Evolutionary conservation across 495 filamentous ascomycete genomes (phyloP), one percentile per base, ranked within the genome.

Genomic region (Trichoderma asperelloides): DNA sequence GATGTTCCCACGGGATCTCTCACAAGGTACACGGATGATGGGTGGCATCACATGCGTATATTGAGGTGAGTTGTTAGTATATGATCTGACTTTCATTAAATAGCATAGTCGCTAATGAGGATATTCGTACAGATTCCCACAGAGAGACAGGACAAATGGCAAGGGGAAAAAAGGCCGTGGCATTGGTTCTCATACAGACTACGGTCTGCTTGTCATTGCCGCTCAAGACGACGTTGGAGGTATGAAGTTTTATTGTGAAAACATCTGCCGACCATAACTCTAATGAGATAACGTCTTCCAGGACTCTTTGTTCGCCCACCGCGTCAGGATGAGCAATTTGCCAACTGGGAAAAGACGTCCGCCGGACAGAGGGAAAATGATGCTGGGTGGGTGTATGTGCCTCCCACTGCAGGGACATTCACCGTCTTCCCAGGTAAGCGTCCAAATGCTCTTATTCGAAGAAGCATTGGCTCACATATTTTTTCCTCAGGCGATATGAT

Each of bases 131-230:
- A 77, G 79, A 18, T 81, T 80, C 65, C 79, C 79, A 11, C 70
- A 74, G 45, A 67, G 71, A 2, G 71, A 78, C 55, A 72, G 68
- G 5, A 78, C 79, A 41, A 81, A 81, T 55, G 79, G 79, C 4
- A 80, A 79, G 63, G 78, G 79, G 18, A 77, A 78, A 70, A 70
- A 72, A 41, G 79, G 79, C 5, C 75, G 79, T 18, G 79, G 79
- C 18, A 81, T 81, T 64, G 79, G 79, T 41, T 78, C 78, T 6
- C 79, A 81, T 69, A 81, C 79, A 13, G 79, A 81, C 51, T 81
- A 80, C 30, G 79, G 79, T 9, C 67, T 81, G 18, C 74, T 81
- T 2, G 78, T 81, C 47, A 80, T 81, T 49, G 73, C 78, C 23
- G 74, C 75, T 0, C 79, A 81, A 43, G 79, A 81, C 64, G 73